Conservation (phyloP, 106 monocot species). For the Acorus calamus region DNA sequence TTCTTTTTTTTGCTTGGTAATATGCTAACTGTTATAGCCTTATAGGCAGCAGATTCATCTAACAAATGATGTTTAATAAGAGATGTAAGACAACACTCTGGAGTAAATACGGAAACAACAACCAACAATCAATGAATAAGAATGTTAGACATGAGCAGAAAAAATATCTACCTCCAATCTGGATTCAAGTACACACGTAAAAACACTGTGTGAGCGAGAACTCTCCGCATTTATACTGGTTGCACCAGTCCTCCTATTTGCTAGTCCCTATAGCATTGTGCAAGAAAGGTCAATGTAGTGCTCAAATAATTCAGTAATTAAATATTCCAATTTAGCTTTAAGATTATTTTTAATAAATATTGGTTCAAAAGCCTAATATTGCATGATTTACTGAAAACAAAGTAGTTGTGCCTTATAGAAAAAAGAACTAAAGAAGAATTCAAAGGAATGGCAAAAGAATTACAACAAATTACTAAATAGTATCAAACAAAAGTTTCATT, state of each 20-base stretch:
- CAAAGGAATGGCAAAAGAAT: neutral
- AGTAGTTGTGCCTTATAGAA: too few relatives aligned
- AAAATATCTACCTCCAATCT: conserved; percentile 54
- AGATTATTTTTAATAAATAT: too few relatives aligned
- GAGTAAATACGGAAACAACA: neutral
- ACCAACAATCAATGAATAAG: neutral
- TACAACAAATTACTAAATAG: neutral
- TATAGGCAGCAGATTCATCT: too few relatives aligned
- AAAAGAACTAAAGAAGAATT: too few relatives aligned
- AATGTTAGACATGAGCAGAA: neutral
- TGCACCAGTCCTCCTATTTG: conserved; percentile 77
- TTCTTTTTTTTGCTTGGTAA: too few relatives aligned
- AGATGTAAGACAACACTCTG: too few relatives aligned
- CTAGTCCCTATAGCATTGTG: conserved; percentile 52
- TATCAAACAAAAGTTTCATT: neutral
- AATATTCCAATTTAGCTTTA: too few relatives aligned
- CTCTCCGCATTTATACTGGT: conserved; percentile 95
- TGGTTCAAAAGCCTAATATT: neutral
- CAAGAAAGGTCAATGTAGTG: neutral
- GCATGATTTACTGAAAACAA: neutral
- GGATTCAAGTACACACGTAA: conserved; percentile 92
- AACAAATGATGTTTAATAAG: too few relatives aligned
- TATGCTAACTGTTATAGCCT: too few relatives aligned
- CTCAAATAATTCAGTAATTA: too few relatives aligned
- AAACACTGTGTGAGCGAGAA: conserved; percentile 98